phyloP scores from a whole-genome alignment of 306 rosid species.

The Dalbergia cultrata region DNA sequence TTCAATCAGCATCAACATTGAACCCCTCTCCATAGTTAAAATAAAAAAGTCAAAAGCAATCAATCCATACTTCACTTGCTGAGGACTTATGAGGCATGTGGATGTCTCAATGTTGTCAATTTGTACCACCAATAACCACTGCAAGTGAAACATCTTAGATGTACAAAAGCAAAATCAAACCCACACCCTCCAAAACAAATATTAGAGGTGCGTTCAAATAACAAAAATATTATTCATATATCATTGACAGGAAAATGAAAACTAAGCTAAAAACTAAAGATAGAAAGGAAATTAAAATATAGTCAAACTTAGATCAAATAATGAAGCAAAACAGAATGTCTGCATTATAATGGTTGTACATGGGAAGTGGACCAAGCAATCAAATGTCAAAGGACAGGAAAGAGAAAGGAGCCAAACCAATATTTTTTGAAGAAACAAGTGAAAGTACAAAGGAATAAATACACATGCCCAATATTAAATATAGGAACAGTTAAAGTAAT shows the following conservation, averaged over 20 bases:
- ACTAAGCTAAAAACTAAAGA: not conserved
- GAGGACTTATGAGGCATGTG: slow-evolving; percentile 90
- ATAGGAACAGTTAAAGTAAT: slow-evolving; percentile 3
- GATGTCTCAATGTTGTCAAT: slow-evolving; percentile 80
- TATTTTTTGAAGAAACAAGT: slow-evolving; percentile 5
- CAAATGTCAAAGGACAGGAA: slow-evolving; percentile 7
- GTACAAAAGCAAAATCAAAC: not conserved
- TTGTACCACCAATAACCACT: slow-evolving; percentile 85
- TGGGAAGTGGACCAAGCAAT: slow-evolving; percentile 11
- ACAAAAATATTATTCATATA: slow-evolving; percentile 21
- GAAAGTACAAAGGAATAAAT: not conserved
- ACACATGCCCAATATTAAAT: not conserved
- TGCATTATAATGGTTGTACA: not conserved
- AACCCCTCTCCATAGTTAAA: slow-evolving; percentile 25
- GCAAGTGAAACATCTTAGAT: slow-evolving; percentile 44
- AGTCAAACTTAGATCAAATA: slow-evolving; percentile 7
- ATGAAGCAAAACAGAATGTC: not conserved
- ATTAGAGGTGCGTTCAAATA: slow-evolving; percentile 28
- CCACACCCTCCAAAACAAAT: not conserved
- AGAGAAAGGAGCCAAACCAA: not conserved
- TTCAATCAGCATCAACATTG: slow-evolving; percentile 47
- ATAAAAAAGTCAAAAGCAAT: slow-evolving; percentile 22
- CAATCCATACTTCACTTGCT: slow-evolving; percentile 74
- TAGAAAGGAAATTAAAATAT: slow-evolving; percentile 30
- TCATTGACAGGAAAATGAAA: slow-evolving; percentile 1